Evolutionary conservation across 441 rosid species (phyloP).

Genomic region (Viola pubescens): DNA sequence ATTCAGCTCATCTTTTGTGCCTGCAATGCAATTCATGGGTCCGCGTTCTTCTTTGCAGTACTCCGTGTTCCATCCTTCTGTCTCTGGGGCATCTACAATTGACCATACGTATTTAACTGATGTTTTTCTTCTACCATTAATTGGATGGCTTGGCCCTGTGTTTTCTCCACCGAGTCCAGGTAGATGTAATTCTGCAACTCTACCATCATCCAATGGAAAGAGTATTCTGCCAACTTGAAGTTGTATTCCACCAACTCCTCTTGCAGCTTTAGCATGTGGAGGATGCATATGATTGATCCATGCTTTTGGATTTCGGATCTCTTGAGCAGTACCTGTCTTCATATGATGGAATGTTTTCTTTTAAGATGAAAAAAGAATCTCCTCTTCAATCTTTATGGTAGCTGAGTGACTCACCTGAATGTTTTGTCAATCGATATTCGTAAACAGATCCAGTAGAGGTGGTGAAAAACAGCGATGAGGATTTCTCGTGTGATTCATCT

Average conservation of each 20-base stretch:
- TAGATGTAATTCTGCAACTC: slow-evolving; percentile 55
- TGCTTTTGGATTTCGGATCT: slow-evolving; percentile 26
- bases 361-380: not conserved
- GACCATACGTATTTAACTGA: slow-evolving; percentile 43
- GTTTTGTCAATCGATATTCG: slow-evolving; percentile 39
- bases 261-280: slow-evolving; percentile 40
- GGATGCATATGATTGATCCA: slow-evolving; percentile 56
- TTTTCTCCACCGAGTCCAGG: slow-evolving; percentile 55
- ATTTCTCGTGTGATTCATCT: slow-evolving; percentile 40
- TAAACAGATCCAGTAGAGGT: slow-evolving; percentile 42
- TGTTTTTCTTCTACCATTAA: slow-evolving; percentile 33
- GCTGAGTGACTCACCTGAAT: slow-evolving; percentile 31
- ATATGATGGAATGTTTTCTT: slow-evolving; percentile 5
- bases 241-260: slow-evolving; percentile 45
- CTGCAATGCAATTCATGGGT: slow-evolving; percentile 45
- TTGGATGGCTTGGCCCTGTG: slow-evolving; percentile 41
- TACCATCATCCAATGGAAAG: slow-evolving; percentile 59
- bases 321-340: slow-evolving; percentile 32
- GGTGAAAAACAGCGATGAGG: slow-evolving; percentile 38
- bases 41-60: slow-evolving; percentile 71
- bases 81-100: slow-evolving; percentile 51
- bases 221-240: slow-evolving; percentile 48
- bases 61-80: slow-evolving; percentile 78
- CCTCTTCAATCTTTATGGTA: not conserved
- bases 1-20: slow-evolving; percentile 45